These are phyloP conservation scores for Funneliformis mosseae DNA, from an alignment of 192 early-diverging fungal species.

Conservation along the genomic window DNA sequence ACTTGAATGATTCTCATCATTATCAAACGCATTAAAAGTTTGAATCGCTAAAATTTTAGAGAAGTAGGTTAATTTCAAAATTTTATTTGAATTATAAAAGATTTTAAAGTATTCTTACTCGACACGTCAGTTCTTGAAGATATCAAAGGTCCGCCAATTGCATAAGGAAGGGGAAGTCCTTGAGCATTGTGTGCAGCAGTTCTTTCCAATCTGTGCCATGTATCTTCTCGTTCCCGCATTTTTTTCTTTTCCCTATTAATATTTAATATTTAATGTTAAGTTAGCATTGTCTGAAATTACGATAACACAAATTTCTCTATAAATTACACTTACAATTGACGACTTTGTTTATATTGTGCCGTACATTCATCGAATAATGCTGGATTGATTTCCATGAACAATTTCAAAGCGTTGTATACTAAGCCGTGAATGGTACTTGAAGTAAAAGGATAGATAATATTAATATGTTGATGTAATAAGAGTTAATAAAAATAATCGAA, in stretches of 20 bases:
- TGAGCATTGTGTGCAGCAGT: constrained; percentile 44
- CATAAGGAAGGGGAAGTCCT: constrained; percentile 28
- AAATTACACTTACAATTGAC: constrained; percentile 69
- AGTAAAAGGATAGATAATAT: background rate
- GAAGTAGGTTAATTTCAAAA: background rate
- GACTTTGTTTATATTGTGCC: constrained; percentile 86
- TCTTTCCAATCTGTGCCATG: constrained; percentile 79
- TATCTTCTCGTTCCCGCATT: constrained; percentile 75
- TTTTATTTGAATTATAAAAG: background rate
- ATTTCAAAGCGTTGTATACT: constrained; percentile 95
- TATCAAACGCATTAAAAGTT: background rate
- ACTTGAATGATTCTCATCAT: constrained; percentile 12
- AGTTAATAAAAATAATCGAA: constrained; percentile 1
- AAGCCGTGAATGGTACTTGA: constrained; percentile 91
- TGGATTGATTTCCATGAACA: constrained; percentile 96
- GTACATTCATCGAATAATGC: constrained; percentile 97
- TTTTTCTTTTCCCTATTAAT: constrained; percentile 74
- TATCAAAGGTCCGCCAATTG: constrained; percentile 11
- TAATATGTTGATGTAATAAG: constrained; percentile 25
- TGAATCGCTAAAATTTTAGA: background rate
- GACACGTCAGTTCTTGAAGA: constrained; percentile 17
- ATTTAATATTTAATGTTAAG: background rate
- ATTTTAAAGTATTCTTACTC: background rate
- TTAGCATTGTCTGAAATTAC: background rate
- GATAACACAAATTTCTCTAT: background rate